Evolutionary conservation across 2,329 filamentous ascomycete genomes (phyloP), one percentile per base, ranked within the genome.

Genomic region (Simplicillium sp.): DNA sequence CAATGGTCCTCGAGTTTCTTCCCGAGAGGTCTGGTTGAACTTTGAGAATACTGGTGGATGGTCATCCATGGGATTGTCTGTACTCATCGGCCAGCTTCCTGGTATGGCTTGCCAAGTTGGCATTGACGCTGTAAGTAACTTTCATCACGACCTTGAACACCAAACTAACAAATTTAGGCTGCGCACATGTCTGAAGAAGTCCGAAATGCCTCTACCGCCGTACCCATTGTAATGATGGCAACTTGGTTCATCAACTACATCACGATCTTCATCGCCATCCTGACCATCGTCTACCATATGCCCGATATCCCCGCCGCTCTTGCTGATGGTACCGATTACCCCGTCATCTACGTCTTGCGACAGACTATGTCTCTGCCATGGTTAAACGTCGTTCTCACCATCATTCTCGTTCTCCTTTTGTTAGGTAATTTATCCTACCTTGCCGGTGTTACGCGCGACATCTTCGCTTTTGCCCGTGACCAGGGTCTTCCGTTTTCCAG

Each of bases 121-220:
- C n/a, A 33, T 41, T 29, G 47, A 48, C 40, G 42, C 41, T 25
- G 46, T 40, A 38, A 34, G 38, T 38, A 9, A 18, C 37, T 12
- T 17, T 16, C 13, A 4, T 14, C 3, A 37, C 16, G 7, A 17
- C 15, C 8, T 9, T 7, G n/a, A 12, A 12, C n/a, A 17, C 34
- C 9, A 9, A 17, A 17, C 34, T 14, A 5, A 18, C 34, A 11
- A 15, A 17, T 12, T 20, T 8, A 48, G 45, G 43, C 38, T 29
- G 43, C 39, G 13, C 45, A 47, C 44, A 44, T 49, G 40, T 41
- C 45, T 17, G 47, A 47, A 17, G 45, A 48, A 31, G 46, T 48
- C 37, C 37, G 42, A 37, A 42, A 49, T 29, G 47, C 47, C 1
- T 41, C 41, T 11, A 20, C 31, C 11, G 38, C 38, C 12, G 44